A percentile compares a stretch with the other conserved stretches of the same genome.
Conservation (phyloP, 2,329 filamentous ascomycete species). For the Diaporthe ilicicola region DNA sequence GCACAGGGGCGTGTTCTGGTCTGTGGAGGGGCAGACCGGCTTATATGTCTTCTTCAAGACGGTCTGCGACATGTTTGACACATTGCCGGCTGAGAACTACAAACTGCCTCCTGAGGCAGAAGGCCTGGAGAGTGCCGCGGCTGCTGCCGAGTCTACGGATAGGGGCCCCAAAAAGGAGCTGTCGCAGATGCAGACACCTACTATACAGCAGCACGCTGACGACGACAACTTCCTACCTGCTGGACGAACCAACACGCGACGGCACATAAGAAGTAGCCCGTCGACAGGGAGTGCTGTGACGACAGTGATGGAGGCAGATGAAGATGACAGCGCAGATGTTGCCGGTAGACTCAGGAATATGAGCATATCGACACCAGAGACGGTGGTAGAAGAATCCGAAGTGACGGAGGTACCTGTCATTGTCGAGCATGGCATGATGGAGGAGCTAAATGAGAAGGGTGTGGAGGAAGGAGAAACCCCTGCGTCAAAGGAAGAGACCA, state of each 20-base stretch:
- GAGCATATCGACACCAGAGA: conserved; percentile 60
- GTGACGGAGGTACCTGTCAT: conserved; percentile 48
- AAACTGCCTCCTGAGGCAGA: conserved; percentile 94
- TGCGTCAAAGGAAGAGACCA: conserved; percentile 14
- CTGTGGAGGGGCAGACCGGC: conserved; percentile 88
- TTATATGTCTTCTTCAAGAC: conserved; percentile 97
- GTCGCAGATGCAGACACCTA: conserved; percentile 39
- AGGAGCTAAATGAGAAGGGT: conserved; percentile 38
- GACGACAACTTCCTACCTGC: conserved; percentile 63
- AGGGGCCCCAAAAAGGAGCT: conserved; percentile 32
- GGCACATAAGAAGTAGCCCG: conserved; percentile 82
- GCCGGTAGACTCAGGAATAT: conserved; percentile 56
- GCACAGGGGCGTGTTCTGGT: conserved; percentile 94
- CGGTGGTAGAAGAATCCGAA: conserved; percentile 56
- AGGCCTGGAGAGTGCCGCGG: conserved; percentile 66
- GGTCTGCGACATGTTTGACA: conserved; percentile 89
- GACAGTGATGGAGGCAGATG: conserved; percentile 83
- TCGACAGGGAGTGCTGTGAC: conserved; percentile 81
- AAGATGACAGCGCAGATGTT: conserved; percentile 69
- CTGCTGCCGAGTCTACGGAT: conserved; percentile 30
- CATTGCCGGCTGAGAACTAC: conserved; percentile 94
- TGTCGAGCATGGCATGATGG: conserved; percentile 45
- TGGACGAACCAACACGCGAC: conserved; percentile 76
- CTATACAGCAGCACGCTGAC: conserved; percentile 40
- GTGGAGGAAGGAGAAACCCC: conserved; percentile 26